Conservation (phyloP, 805 yeast genomes). For the Saccharomycopsis fodiens region DNA sequence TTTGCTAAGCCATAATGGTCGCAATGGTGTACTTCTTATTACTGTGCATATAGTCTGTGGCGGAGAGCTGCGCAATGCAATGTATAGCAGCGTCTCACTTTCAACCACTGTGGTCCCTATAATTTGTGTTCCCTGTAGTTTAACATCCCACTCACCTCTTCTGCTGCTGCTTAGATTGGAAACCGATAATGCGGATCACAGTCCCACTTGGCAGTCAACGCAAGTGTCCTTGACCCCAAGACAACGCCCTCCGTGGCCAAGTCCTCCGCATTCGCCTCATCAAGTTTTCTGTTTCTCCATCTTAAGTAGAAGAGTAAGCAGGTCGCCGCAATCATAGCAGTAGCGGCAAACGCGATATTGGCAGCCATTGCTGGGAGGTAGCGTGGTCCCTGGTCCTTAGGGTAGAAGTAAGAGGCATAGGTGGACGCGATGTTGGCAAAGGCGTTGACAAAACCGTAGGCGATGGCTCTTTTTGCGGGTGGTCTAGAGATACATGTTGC, state of each 20-base stretch:
- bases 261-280: conserved; percentile 15
- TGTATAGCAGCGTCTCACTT: too few relatives aligned
- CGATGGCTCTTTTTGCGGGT: conserved; percentile 51
- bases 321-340: conserved; percentile 34
- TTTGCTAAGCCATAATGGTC: too few relatives aligned
- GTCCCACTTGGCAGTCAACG: conserved; percentile 5
- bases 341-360: conserved; percentile 39
- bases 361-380: conserved; percentile 40
- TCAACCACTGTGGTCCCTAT: too few relatives aligned
- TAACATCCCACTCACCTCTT: too few relatives aligned
- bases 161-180: too few relatives aligned
- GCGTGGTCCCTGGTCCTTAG: conserved; percentile 38
- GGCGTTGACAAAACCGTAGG: conserved; percentile 50
- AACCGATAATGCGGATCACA: conserved; percentile 15
- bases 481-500: conserved; percentile 53
- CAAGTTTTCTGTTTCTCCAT: conserved; percentile 14
- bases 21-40: too few relatives aligned
- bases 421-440: conserved; percentile 48
- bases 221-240: conserved; percentile 5
- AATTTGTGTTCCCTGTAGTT: too few relatives aligned
- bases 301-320: conserved; percentile 32
- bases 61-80: too few relatives aligned
- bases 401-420: conserved; percentile 48
- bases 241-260: conserved; percentile 13
- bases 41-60: too few relatives aligned